These are phyloP conservation scores for Aphanomyces astaci DNA, from an alignment of 352 stramenopile species.

Conservation along the genomic window DNA sequence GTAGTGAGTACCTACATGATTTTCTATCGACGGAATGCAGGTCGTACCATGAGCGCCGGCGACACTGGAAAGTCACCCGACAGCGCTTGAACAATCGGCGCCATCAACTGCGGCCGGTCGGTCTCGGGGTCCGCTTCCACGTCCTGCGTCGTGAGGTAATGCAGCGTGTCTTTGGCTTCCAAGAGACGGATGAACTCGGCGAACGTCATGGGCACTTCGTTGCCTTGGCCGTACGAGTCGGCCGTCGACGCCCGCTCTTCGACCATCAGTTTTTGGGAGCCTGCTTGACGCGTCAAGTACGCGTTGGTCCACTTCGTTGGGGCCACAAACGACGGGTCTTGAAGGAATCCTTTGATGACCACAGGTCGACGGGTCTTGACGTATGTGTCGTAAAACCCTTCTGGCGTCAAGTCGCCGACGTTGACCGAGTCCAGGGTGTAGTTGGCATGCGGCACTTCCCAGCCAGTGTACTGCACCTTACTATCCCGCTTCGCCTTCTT, in stretches of 20 bases:
- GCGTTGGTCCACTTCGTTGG: constrained; percentile 67
- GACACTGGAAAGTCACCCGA: constrained; percentile 75
- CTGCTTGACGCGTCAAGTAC: constrained; percentile 52
- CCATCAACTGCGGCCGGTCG: constrained; percentile 76
- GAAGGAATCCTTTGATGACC: constrained; percentile 57
- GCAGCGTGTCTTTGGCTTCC: constrained; percentile 52
- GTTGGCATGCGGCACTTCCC: constrained; percentile 34
- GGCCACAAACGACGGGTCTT: constrained; percentile 43
- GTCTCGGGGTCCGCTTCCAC: constrained; percentile 60
- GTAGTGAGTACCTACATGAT: too few species aligned
- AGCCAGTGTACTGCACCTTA: constrained; percentile 42
- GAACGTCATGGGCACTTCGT: constrained; percentile 81
- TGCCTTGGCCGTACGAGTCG: constrained; percentile 82
- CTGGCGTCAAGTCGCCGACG: constrained; percentile 42
- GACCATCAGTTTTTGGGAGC: constrained; percentile 62
- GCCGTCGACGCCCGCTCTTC: constrained; percentile 53
- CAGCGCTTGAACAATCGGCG: constrained; percentile 69
- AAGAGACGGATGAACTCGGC: constrained; percentile 65
- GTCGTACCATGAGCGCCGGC: constrained; percentile 50
- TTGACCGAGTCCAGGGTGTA: constrained; percentile 47
- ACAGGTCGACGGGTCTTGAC: constrained; percentile 73
- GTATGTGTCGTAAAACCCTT: constrained; percentile 73
- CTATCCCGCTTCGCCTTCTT: constrained; percentile 15
- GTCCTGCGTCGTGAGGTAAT: constrained; percentile 89
- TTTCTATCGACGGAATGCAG: too few species aligned